Conservation (phyloP, 306 rosid species). For the Erythrophleum fordii region DNA sequence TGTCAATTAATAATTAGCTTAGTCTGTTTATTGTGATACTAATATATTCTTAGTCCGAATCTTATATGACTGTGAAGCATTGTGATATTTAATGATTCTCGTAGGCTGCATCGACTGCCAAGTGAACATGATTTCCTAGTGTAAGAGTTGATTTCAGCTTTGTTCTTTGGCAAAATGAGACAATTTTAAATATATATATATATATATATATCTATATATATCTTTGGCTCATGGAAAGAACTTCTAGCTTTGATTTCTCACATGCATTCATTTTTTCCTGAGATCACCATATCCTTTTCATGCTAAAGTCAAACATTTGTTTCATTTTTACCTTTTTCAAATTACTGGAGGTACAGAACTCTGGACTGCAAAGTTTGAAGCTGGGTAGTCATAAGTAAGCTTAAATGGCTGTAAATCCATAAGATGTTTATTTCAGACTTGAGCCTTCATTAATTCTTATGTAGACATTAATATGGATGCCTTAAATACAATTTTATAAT, state of each 20-base stretch:
- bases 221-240: not conserved
- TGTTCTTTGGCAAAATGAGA: conserved; percentile 16
- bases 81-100: not conserved
- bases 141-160: not conserved
- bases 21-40: not conserved
- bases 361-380: not conserved
- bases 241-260: not conserved
- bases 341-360: not conserved
- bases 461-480: not conserved
- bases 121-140: not conserved
- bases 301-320: not conserved
- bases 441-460: not conserved
- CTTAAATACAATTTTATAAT: not conserved
- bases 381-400: not conserved
- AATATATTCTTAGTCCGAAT: not conserved
- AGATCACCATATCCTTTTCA: not conserved
- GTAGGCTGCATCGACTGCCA: not conserved
- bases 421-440: not conserved
- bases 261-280: not conserved
- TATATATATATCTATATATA: not conserved
- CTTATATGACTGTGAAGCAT: not conserved
- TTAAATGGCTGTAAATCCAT: conserved; percentile 4
- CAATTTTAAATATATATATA: not conserved
- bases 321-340: not conserved
- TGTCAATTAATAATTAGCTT: conserved; percentile 16